A percentile compares a stretch with the other conserved stretches of the same genome.
Conservation (phyloP, 768 basidiomycete species). For the Tulasnella sp. region DNA sequence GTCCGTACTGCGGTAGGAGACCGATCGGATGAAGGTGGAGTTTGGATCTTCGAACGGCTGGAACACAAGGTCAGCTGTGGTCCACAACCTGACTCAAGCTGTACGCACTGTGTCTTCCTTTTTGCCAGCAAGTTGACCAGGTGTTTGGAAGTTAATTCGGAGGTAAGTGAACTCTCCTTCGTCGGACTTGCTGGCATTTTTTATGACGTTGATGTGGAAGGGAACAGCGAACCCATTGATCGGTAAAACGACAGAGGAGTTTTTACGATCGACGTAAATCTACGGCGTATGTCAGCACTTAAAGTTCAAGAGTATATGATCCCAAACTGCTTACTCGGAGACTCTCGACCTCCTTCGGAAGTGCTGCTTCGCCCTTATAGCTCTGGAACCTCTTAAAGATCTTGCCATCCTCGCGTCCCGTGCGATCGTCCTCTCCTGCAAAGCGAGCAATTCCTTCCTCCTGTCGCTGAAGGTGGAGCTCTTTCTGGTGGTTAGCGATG, state of each 20-base stretch:
- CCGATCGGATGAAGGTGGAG: conserved; percentile 91
- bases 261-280: conserved; percentile 90
- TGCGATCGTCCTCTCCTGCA: conserved; percentile 73
- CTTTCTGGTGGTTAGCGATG: conserved; percentile 82
- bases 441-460: conserved; percentile 75
- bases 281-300: conserved; percentile 38
- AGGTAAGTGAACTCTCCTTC: conserved; percentile 93
- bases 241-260: conserved; percentile 84
- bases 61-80: neutral
- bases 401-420: conserved; percentile 80
- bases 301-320: conserved; percentile 14
- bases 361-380: conserved; percentile 88
- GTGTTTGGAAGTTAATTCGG: conserved; percentile 97
- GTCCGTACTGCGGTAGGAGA: conserved; percentile 89
- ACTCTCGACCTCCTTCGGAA: conserved; percentile 79
- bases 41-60: conserved; percentile 96
- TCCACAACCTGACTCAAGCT: neutral
- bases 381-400: conserved; percentile 95
- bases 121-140: conserved; percentile 94
- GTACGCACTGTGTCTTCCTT: conserved; percentile 88
- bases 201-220: conserved; percentile 97
- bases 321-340: conserved; percentile 57
- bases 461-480: conserved; percentile 74
- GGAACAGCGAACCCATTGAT: conserved; percentile 94
- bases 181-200: conserved; percentile 96